phyloP scores from a whole-genome alignment of 1,139 yeast genomes.

The Candida glucosophila region DNA sequence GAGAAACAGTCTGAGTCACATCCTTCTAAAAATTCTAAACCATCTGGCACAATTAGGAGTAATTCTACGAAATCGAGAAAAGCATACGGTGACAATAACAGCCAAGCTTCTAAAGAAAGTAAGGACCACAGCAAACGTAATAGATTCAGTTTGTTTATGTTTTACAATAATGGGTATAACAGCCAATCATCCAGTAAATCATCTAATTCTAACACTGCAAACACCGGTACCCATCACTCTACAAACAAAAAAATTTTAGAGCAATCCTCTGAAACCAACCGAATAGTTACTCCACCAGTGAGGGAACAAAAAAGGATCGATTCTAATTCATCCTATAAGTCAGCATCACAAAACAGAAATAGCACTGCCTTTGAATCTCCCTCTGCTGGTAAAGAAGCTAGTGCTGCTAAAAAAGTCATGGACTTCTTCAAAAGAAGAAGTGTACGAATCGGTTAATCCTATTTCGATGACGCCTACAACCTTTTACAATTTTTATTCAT shows the following conservation, averaged over 20 bases:
- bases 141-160: conserved; percentile 46
- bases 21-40: too few relatives aligned
- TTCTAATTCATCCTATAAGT: conserved; percentile 9
- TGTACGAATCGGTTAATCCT: conserved; percentile 26
- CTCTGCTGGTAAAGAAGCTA: conserved; percentile 42
- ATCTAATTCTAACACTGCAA: conserved; percentile 6
- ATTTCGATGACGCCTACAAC: background rate
- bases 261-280: conserved; percentile 28
- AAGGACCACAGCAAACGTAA: conserved; percentile 34
- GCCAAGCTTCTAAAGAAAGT: too few relatives aligned
- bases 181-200: conserved; percentile 10
- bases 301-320: conserved; percentile 11
- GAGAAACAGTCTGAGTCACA: too few relatives aligned
- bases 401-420: conserved; percentile 72
- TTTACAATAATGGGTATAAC: conserved; percentile 32
- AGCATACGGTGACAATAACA: too few relatives aligned
- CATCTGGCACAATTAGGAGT: too few relatives aligned
- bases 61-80: too few relatives aligned
- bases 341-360: conserved; percentile 9
- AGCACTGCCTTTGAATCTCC: conserved; percentile 10
- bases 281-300: conserved; percentile 6
- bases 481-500: too few relatives aligned
- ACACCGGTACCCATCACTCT: too few relatives aligned
- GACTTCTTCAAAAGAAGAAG: conserved; percentile 78
- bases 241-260: conserved; percentile 36